These are phyloP conservation scores for Vaccinium macrocarpon DNA, from an alignment of 148 eudicot species.

Conservation along the genomic window DNA sequence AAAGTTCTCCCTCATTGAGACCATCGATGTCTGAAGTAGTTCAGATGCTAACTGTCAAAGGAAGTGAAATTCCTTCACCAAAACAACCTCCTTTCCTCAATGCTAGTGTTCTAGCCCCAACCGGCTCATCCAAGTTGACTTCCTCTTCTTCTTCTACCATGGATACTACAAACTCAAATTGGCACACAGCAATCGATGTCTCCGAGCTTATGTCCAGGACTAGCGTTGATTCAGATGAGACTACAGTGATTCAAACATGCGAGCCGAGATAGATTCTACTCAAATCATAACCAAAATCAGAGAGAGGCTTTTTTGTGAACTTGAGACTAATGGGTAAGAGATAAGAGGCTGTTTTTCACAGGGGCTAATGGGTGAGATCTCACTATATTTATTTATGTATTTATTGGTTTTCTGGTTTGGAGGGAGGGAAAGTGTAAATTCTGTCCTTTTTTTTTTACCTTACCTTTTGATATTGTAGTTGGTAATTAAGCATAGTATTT, in stretches of 20 bases:
- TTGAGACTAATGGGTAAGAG: background rate
- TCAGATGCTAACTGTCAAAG: constrained; percentile 11
- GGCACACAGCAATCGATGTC: constrained; percentile 14
- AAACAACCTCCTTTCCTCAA: constrained; percentile 21
- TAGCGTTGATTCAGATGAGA: background rate
- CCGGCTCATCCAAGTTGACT: background rate
- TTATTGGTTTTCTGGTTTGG: background rate
- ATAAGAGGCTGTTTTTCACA: background rate
- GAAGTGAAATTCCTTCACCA: constrained; percentile 13
- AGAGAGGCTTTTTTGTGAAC: background rate
- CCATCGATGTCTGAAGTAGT: constrained; percentile 15
- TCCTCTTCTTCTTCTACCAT: background rate
- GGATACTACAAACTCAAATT: background rate
- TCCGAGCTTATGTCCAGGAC: background rate
- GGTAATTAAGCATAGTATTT: background rate
- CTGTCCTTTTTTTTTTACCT: background rate
- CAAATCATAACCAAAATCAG: background rate
- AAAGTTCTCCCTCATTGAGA: constrained; percentile 11
- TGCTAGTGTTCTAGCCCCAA: constrained; percentile 13
- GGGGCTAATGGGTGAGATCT: background rate
- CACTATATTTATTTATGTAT: background rate
- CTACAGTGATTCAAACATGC: constrained; percentile 5
- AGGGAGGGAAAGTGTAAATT: background rate
- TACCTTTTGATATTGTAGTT: background rate
- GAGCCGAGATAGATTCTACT: constrained; percentile 6